Base-by-base conservation (phyloP, 192 early-diverging fungal genomes). In the Linderina pennispora region DNA sequence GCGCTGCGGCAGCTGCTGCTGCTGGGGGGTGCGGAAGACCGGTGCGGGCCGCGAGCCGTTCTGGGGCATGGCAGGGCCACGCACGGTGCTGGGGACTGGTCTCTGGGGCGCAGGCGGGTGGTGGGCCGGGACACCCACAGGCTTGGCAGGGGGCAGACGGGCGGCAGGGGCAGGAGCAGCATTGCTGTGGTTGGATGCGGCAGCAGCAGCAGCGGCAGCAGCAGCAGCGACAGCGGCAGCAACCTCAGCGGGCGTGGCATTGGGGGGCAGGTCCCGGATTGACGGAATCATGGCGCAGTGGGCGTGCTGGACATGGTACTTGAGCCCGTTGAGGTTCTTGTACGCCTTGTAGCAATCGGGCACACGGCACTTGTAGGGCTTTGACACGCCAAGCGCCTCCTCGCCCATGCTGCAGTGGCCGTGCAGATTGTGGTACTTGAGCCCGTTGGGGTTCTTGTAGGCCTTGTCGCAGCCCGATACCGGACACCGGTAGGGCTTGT, bases 401-500 rank as follows among this genome's bases (percentile, higher is more conserved):
- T 81, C 80, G 35, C 54, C 57, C 31, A 69, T 36, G 26, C 62
- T 77, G 62, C 87, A 87, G 61, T 99, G 96, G 14, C 93, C 92
- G 56, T 99, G 96, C 45, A 88, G 77, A 54, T 94, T 89, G 62
- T 97, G 96, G 77, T 99, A 97, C 65, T 99, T 99, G 40, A 97
- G 78, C 7, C 94, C 94, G 41, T 96, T 96, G 20, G 95, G 92
- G 68, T 98, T 98, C 75, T 98, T 98, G 77, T 98, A 98, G 6
- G 90, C 82, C 69, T 98, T 97, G 45, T 80, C 82, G 74, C 95
- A 98, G 5, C 91, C 90, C 5, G 58, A 58, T 4, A 93, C 72
- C 13, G 87, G 77, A 62, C 94, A 97, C 45, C 86, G 83, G 74
- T 94, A 94, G 17, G 90, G 91, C 49, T 94, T 88, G 48, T 91